Evolutionary conservation across 2,329 filamentous ascomycete genomes (phyloP), one percentile per base, ranked within the genome.

Genomic region (Raffaelea deltoideospora): DNA sequence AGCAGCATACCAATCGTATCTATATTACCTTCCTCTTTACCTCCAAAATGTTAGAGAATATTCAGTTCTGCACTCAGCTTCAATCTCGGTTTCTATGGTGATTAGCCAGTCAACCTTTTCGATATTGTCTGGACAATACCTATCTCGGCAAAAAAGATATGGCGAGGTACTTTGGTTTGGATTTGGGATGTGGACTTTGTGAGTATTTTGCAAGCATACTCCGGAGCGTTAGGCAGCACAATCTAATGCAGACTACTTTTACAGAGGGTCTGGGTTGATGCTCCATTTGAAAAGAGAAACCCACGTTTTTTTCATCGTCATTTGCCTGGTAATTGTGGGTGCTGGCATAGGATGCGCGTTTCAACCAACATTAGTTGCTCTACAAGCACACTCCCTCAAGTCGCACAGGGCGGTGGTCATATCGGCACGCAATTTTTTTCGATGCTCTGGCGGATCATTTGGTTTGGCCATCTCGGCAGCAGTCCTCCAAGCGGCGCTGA

Each of bases 371-470:
- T 43, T 58, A 13, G 48, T 59, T 2, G 56, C 50, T 1, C 45
- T 58, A 34, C 53, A 58, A 27, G 56, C 57, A 18, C 53, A 57
- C 34, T 50, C 47, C 1, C 47, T 47, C 6, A 53, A 47, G 22
- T 48, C 51, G 26, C 52, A 57, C 26, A 50, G 56, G 0, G 57
- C 57, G 10, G 55, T 59, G 24, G 50, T 52, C 4, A 59, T 53
- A 2, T 50, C 51, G 0, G 45, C 54, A 21, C 50, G 58, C n/a
- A 58, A 58, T 35, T 59, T 60, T 37, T 43, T 57, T 19, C 52
- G 57, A 13, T 52, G 49, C 10, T 45, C 56, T 4, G 57, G 57
- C 13, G 56, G 55, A 13, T 51, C 54, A 3, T 46, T 52, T 15
- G 54, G 53, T 1, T 48, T 58, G 1, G 45, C 47, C 23, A 27